Percentiles rank a stretch among this genome's conserved stretches.
Evolutionary conservation across 495 filamentous ascomycete genomes (phyloP).

Genomic region (Clohesyomyces aquaticus): DNA sequence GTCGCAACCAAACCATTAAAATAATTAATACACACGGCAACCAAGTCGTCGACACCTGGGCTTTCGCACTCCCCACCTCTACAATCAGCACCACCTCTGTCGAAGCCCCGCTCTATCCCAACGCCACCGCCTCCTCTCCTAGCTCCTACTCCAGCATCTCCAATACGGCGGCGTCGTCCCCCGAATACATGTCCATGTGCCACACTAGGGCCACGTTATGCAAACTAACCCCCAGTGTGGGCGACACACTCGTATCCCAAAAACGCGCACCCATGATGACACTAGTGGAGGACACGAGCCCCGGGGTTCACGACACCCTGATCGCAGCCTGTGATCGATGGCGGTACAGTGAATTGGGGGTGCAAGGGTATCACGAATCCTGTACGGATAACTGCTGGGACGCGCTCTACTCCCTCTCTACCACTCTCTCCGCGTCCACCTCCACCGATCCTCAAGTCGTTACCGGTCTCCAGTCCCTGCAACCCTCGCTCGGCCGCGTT

Average conservation of each 20-base stretch:
- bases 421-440: no score
- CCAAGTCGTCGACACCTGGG: constrained; percentile 60
- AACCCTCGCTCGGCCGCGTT: constrained; percentile 38
- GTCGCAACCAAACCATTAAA: constrained; percentile 51
- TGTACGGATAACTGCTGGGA: constrained; percentile 52
- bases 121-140: constrained; percentile 17
- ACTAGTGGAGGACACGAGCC: constrained; percentile 49
- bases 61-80: constrained; percentile 48
- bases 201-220: constrained; percentile 48
- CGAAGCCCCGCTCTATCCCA: constrained; percentile 33
- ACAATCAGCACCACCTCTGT: constrained; percentile 17
- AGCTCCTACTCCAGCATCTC: constrained; percentile 16
- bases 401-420: constrained; percentile 41
- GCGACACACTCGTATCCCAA: constrained; percentile 47
- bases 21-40: constrained; percentile 57
- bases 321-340: constrained; percentile 50
- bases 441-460: no score
- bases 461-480: constrained; percentile 20
- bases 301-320: constrained; percentile 51
- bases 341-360: constrained; percentile 48
- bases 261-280: constrained; percentile 48
- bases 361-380: constrained; percentile 48
- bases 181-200: constrained; percentile 49
- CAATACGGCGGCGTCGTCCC: constrained; percentile 33
- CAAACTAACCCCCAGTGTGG: constrained; percentile 43